Percentiles rank a stretch among this genome's conserved stretches.
Conservation (phyloP, 495 filamentous ascomycete species). For the Lophiostoma macrostomum region DNA sequence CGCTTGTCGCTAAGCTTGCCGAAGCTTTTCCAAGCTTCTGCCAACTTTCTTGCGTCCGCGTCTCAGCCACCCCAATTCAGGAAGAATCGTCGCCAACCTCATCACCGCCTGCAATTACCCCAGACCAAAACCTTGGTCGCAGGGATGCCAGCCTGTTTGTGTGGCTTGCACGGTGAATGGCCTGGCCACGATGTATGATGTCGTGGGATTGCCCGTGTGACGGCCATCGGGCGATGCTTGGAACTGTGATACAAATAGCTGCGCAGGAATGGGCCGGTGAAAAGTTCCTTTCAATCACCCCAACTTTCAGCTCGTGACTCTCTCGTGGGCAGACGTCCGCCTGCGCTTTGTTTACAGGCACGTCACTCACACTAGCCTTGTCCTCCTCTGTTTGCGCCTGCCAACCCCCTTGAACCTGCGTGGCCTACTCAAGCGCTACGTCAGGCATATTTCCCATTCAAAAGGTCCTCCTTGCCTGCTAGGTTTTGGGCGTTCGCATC, state of each 20-base stretch:
- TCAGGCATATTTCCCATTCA: no score
- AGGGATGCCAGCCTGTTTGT: conserved; percentile 13
- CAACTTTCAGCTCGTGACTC: no score
- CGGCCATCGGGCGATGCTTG: conserved; percentile 1
- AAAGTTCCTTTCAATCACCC: not conserved
- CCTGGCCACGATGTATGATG: conserved; percentile 1
- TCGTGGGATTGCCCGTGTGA: conserved; percentile 4
- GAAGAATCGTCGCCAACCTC: conserved; percentile 5
- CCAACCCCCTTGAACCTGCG: no score
- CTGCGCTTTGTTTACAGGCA: no score
- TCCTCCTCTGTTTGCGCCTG: no score
- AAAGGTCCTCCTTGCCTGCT: not conserved
- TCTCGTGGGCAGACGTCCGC: no score
- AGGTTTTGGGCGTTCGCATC: not conserved
- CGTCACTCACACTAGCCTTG: no score
- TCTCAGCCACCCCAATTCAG: conserved; percentile 5
- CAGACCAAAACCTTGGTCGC: not conserved
- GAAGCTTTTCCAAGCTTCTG: conserved; percentile 8
- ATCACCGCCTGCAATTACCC: not conserved
- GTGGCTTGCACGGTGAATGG: not conserved
- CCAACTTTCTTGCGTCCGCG: conserved; percentile 4
- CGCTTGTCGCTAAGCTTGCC: not conserved
- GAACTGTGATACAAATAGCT: no score
- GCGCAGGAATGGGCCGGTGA: not conserved
- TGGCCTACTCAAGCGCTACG: no score